phyloP scores from a whole-genome alignment of 2,329 filamentous ascomycete genomes.

The Neurospora sp. region DNA sequence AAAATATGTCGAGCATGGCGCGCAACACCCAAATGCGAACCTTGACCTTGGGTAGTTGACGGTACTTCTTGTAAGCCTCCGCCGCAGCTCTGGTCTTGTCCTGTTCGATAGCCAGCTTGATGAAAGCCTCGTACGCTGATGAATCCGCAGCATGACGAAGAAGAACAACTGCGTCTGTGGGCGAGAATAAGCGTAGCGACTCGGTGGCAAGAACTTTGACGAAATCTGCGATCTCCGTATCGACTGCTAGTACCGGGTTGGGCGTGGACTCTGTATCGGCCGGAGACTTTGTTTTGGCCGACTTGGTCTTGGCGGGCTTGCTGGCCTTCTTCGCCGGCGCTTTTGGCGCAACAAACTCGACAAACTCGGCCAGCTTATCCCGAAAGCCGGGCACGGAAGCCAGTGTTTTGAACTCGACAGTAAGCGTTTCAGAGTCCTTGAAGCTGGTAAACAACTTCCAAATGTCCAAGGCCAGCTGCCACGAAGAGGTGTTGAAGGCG shows the following conservation, averaged over 20 bases:
- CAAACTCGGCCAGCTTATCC: slow-evolving; percentile 3
- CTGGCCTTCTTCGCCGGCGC: background rate
- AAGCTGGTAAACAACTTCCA: slow-evolving; percentile 24
- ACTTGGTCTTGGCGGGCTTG: background rate
- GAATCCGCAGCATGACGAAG: slow-evolving; percentile 30
- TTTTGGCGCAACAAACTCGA: background rate
- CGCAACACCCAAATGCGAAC: slow-evolving; percentile 32
- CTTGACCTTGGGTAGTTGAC: slow-evolving; percentile 28
- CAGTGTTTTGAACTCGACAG: slow-evolving; percentile 1
- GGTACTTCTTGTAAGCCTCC: slow-evolving; percentile 37
- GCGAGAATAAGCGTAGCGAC: slow-evolving; percentile 13
- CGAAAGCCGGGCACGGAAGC: slow-evolving; percentile 5
- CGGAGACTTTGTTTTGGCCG: background rate
- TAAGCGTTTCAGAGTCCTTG: background rate
- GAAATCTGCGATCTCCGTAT: background rate
- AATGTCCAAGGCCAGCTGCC: slow-evolving; percentile 26
- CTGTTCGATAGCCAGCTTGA: slow-evolving; percentile 24
- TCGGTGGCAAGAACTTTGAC: slow-evolving; percentile 10
- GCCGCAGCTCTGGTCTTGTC: slow-evolving; percentile 24
- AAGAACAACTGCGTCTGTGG: slow-evolving; percentile 25
- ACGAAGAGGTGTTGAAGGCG: slow-evolving; percentile 27
- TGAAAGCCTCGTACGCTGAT: slow-evolving; percentile 33
- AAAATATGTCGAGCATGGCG: slow-evolving; percentile 35
- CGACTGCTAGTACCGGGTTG: background rate
- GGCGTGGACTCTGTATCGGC: background rate